Evolutionary conservation across 1,284 basidiomycete species (phyloP), one percentile per base, ranked within the genome.

Genomic region (Grifola frondosa): DNA sequence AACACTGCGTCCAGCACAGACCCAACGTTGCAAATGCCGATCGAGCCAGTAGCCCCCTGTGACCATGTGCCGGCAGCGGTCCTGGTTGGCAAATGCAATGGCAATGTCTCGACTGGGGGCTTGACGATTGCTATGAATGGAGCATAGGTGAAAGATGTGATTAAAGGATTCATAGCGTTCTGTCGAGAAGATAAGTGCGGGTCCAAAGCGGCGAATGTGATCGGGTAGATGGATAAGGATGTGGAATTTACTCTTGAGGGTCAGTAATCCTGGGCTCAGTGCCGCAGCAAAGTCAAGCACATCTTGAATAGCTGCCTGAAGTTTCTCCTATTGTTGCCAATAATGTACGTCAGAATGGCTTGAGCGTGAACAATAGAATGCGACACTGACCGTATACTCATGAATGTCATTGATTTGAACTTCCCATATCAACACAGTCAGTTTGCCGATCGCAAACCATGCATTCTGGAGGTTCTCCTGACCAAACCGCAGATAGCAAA

Each of bases 401-500:
- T 56, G 46, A 1, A 38, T 43, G 20, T 63, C 44, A 1, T 46
- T 23, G 13, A 66, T 65, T 9, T 48, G 28, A 2, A 54, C 57
- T 17, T 61, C 50, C 62, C 64, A 66, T 1, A 63, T 33, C 1
- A 63, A 45, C 1, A 61, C 59, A 0, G 53, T 50, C 0, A 65
- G 42, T 3, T 47, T n/a, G 0, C 62, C 57, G 12, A 66, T 55
- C 0, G 42, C 8, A 0, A 42, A 29, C 63, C 62, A 65, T 0
- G 51, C 51, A 30, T 61, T 19, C 6, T 49, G 48, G 2, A 66
- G 30, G 2, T 21, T 20, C 1, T 44, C 28, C 0, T 51, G 2
- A 64, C 54, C 3, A 67, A 46, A 17, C 56, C 54, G 15, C 49
- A 48, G 1, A 64, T 39, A 6, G 56, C 35, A 43, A 61, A 65